Evolutionary conservation across 208 protist genomes (phyloP).

Genomic region (Acanthamoeba triangularis): DNA sequence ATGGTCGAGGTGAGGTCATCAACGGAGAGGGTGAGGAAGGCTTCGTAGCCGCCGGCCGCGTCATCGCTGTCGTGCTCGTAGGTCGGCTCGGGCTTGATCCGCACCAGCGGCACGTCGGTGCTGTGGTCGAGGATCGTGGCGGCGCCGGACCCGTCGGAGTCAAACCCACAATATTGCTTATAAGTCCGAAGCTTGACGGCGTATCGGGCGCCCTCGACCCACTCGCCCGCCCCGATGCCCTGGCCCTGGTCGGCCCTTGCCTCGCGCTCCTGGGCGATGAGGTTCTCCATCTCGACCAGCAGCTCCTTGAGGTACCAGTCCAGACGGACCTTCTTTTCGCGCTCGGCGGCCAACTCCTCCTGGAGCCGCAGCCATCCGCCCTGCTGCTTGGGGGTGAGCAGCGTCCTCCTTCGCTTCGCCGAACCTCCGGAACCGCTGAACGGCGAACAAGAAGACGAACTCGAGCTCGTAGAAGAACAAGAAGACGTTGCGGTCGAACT

Average conservation of each 20-base stretch:
- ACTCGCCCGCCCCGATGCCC: not conserved
- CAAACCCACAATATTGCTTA: not conserved
- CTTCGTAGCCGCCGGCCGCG: not conserved
- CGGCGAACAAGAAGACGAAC: not conserved
- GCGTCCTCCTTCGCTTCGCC: not conserved
- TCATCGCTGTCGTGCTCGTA: not conserved
- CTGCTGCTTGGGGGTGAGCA: not conserved
- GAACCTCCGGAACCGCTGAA: not conserved
- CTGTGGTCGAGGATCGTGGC: not conserved
- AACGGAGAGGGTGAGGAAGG: not conserved
- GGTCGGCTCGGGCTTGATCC: not conserved
- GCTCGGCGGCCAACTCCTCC: constrained; percentile 13
- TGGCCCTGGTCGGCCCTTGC: not conserved
- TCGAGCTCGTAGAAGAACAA: not conserved
- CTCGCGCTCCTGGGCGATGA: constrained; percentile 3
- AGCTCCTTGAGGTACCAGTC: constrained; percentile 31
- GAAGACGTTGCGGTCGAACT: not conserved
- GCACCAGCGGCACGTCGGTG: not conserved
- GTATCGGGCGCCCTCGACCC: not conserved
- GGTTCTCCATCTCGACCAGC: constrained; percentile 6
- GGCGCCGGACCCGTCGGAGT: not conserved
- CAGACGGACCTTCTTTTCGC: constrained; percentile 22
- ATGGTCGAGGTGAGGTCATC: not conserved
- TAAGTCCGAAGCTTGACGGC: not conserved
- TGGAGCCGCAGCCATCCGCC: not conserved